Evolutionary conservation across 176 grass and related monocot species (phyloP).

Genomic region (Aegilops sharonensis): DNA sequence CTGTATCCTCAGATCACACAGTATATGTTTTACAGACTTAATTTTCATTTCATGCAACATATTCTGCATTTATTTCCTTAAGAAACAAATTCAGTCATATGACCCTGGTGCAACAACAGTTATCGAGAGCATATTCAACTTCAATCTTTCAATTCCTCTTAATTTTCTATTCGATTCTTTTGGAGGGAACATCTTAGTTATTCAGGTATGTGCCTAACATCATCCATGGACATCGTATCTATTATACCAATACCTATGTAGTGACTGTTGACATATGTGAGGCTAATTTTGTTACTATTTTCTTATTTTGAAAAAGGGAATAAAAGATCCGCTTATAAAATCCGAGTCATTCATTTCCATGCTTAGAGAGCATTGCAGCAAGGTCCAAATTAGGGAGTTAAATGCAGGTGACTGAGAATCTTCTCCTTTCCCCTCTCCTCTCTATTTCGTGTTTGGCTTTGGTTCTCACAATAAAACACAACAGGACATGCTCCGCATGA

Average conservation of each 20-base stretch:
- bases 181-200: constrained; percentile 72
- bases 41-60: neutral
- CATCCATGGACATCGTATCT: constrained; percentile 3
- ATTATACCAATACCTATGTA: constrained; percentile 22
- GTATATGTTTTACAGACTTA: constrained; percentile 33
- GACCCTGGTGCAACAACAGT: constrained; percentile 79
- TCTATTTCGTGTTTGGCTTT: neutral
- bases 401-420: constrained; percentile 59
- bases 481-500: constrained; percentile 86
- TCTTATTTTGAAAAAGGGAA: constrained; percentile 52
- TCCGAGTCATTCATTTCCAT: constrained; percentile 64
- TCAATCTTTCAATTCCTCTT: constrained; percentile 88
- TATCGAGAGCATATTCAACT: constrained; percentile 76
- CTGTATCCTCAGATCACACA: constrained; percentile 72
- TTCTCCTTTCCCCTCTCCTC: constrained; percentile 7
- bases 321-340: constrained; percentile 81
- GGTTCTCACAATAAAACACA: constrained; percentile 10
- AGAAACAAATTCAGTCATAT: constrained; percentile 80
- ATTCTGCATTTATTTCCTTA: constrained; percentile 42
- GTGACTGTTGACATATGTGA: constrained; percentile 22
- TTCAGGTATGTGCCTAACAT: constrained; percentile 56
- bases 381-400: constrained; percentile 60
- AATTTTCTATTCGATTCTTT: constrained; percentile 88
- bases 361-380: constrained; percentile 67
- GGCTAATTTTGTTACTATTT: constrained; percentile 16